Base-by-base conservation (phyloP, 2,329 filamentous ascomycete genomes). In the Aaosphaeria arxii region DNA sequence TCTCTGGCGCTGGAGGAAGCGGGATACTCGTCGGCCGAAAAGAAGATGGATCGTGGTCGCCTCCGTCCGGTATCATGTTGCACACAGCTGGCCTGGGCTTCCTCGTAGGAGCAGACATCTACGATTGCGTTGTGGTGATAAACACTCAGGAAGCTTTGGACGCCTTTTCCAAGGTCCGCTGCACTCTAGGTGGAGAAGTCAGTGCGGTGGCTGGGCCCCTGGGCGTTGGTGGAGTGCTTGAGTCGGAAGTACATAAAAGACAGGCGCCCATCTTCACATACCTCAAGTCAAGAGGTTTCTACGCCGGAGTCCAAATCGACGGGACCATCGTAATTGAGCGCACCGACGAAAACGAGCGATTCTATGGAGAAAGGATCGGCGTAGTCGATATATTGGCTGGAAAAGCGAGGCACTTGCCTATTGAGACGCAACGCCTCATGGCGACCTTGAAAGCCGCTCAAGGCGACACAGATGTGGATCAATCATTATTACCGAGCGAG, bases 51-150 rank as follows among this genome's bases (percentile, higher is more conserved):
- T 86, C 85, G 55, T 96, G 91, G 91, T 94, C 89, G 54, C 88
- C 91, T 6, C 92, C 92, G 0, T 95, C 89, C 0, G 91, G 89
- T 42, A 91, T 97, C 56, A 82, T 96, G 74, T 79, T 96, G 42
- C 92, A 97, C 66, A 96, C 92, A 0, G 84, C 89, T 1, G 90
- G 88, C 1, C 79, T 96, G 32, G 92, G 91, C 33, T 96, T 97
- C 64, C 81, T 96, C 45, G 86, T 91, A 5, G 92, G 91, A 2
- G 87, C 96, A 38, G 92, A 97, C 66, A 91, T 96, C 31, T 97
- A 96, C 75, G 92, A 97, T 69, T 96, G 91, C 63, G 88, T 97
- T 11, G 81, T 96, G 6, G 88, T 96, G 33, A 91, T 96, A 65
- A 96, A 95, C 73, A 91, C 88, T 40, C 83, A 88, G 41, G 81